Conservation (phyloP, 1,284 basidiomycete species). For the Heterobasidion annosum region DNA sequence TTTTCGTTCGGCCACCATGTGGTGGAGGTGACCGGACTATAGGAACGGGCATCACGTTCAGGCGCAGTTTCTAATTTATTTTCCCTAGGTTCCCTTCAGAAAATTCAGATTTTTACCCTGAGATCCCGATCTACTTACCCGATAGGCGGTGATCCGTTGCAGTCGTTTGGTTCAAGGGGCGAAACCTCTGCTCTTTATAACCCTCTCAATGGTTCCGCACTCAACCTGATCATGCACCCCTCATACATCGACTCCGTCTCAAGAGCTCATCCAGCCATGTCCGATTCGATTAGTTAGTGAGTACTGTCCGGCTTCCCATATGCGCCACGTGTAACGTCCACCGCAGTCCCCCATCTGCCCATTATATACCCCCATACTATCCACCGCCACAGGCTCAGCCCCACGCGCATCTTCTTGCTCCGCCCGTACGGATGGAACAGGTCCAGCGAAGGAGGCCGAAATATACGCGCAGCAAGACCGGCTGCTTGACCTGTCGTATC, state of each 20-base stretch:
- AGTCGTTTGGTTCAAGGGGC: constrained; percentile 11
- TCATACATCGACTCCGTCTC: constrained; percentile 24
- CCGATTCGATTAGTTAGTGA: constrained; percentile 53
- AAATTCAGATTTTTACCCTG: constrained; percentile 25
- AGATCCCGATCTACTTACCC: constrained; percentile 47
- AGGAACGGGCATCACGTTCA: constrained; percentile 4
- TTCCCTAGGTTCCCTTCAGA: constrained; percentile 12
- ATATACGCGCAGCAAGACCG: constrained; percentile 80
- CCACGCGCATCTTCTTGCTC: constrained; percentile 35
- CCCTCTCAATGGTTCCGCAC: constrained; percentile 4
- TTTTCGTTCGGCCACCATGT: not conserved
- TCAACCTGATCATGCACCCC: constrained; percentile 8
- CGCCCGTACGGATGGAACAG: constrained; percentile 34
- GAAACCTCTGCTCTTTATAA: constrained; percentile 10
- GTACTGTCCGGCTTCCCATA: constrained; percentile 19
- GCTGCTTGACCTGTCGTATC: constrained; percentile 74
- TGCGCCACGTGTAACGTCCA: constrained; percentile 11
- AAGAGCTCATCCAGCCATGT: constrained; percentile 29
- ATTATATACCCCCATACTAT: constrained; percentile 28
- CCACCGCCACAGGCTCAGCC: constrained; percentile 2
- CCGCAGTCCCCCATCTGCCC: constrained; percentile 23
- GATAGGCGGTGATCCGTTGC: constrained; percentile 15
- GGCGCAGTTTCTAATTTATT: constrained; percentile 8
- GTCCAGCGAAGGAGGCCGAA: constrained; percentile 71
- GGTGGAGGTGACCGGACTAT: constrained; percentile 9